Base-by-base conservation (phyloP, 2,329 filamentous ascomycete genomes). In the Myriosclerotinia curreyana region DNA sequence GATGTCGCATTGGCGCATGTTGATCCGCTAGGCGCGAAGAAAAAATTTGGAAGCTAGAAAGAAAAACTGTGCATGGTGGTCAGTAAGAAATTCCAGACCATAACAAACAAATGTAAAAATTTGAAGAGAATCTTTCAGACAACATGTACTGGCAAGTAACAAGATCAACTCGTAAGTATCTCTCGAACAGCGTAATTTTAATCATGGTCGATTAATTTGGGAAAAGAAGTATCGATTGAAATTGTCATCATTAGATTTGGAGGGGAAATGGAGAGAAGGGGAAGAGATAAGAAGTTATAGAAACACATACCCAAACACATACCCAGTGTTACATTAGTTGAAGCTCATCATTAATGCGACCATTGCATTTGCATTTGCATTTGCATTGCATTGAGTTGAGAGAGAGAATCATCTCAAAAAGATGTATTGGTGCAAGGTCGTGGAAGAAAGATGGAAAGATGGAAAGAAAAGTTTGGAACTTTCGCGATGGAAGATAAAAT, bases 101-200 rank as follows among this genome's bases (percentile, higher is more conserved):
- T 1, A 25, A 54, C 55, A 67, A 36, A 34, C 11, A 56, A 49
- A 36, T 8, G 5, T 22, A 28, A 14, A 36, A 17, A 9, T 15
- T 25, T 20, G 22, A 28, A 3, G 49, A 49, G 20, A 40, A 55
- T 66, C 67, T 68, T 79, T 92, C 89, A 92, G 89, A 90, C 86
- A 86, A 83, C 80, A 78, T 81, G 88, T 92, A 92, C 90, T 93
- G 90, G 90, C 90, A 90, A 92, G 90, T 92, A 92, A 88, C 90
- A 91, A 87, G 86, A 83, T 77, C 75, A 77, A 81, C 74, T 75
- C 79, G 79, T 75, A 80, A 76, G 79, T 78, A 79, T 79, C 75
- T 80, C 86, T 87, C 87, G 85, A 81, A 83, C 80, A 88, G 83
- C 69, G 69, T 83, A 81, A 80, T 80, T 75, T 87, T 91, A 87